Evolutionary conservation across 1,139 yeast genomes (phyloP), one percentile per base, ranked within the genome.

Genomic region (Saccharomyces hybrid): DNA sequence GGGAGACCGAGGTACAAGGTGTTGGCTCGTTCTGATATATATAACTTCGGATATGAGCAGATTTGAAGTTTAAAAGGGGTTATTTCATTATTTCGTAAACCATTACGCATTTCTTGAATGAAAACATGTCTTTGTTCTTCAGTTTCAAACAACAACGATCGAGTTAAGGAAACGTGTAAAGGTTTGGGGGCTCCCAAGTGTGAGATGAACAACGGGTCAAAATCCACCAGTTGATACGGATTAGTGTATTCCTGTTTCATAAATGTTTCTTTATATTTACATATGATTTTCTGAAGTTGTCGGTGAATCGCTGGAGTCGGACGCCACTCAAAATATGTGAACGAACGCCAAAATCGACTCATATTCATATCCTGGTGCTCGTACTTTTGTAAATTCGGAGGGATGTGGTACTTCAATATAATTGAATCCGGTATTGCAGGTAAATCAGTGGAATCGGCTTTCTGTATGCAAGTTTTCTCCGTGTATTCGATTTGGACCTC

Each of bases 121-220:
- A 60, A 56, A 32, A 28, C 27, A 42, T 59, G 55, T 29, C 61
- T 48, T 20, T 59, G 57, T 16, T 32, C 42, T 23, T 55, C 55
- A 46, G 50, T 47, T 13, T 42, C 50, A 48, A 60, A 60, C 25
- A 47, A 28, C 16, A 61, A 32, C 25, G 53, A 51, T 8, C 59
- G 53, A 3, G 61, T 53, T 29, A 63, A 56, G 9, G 66, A 61
- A 14, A 63, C 53, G 42, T 63, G 66, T 42, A 63, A 51, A n/a
- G 65, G 61, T 41, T 53, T 47, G 9, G 62, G 61, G 5, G 65
- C 57, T 4, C 63, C 61, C 38, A 63, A 48, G 16, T 62, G 49
- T 31, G 63, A 61, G 14, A 55, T 20, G 47, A 57, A 60, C 47
- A 61, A 51, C 6, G 66, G 65, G 41, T 58, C 57, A 32, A 63